Base-by-base conservation (phyloP, 352 stramenopile species). In the Phytophthora rubi region DNA sequence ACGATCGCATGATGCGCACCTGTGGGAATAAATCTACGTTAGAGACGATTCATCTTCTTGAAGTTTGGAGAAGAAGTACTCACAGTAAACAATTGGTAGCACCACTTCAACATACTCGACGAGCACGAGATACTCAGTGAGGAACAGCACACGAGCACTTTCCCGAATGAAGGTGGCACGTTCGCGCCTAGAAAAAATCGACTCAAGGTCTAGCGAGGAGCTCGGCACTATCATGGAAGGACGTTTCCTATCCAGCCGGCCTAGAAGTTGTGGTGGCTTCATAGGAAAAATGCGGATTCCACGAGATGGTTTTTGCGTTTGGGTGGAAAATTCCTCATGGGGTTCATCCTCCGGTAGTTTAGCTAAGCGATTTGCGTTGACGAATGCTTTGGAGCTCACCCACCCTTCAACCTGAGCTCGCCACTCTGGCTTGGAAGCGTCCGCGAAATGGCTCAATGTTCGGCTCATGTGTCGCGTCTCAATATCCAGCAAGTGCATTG, bases 401-500 rank as follows among this genome's bases (percentile, higher is more conserved):
- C 51, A 57, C 13, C 44, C 55, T 7, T 60, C 39, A 3, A 53
- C 47, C 7, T 53, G 54, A 5, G 23, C 12, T 53, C 61, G 33
- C 23, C 33, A 44, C 4, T 44, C 45, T 18, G 57, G 15, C 3
- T 64, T 30, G 28, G 61, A 59, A 42, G 53, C 4, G 26, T 56
- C 51, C 10, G 51, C 15, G 12, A 32, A 30, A 21, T 33, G 42
- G 28, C 16, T 44, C 26, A 51, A 13, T 13, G 26, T 53, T 32
- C 47, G 23, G 7, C 18, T 53, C 47, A 53, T 53, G 18, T 53
- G 47, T 2, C 23, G 47, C 2, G 47, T 53, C 13, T 68, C 55
- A 0, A 64, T 53, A n/a, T 63, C 56, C 13, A 70, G 6, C 0
- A 79, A 39, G 4, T 57, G 35, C 47, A 63, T 53, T 39, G 60